Evolutionary conservation across 1,284 basidiomycete species (phyloP).

Genomic region (Papiliotrema fonsecae): DNA sequence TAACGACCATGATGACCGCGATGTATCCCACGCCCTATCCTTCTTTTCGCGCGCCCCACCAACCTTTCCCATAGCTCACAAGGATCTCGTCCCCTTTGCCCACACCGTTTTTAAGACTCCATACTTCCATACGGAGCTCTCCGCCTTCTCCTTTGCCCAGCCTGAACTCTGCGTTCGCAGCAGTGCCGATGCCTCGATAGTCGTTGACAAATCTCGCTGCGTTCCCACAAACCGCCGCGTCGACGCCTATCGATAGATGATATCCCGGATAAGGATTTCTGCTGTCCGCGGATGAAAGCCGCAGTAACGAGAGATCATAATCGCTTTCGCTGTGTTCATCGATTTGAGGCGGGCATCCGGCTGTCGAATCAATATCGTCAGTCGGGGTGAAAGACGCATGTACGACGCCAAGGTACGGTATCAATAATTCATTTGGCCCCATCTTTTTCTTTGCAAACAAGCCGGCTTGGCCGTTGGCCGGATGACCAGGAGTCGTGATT

Average conservation of each 20-base stretch:
- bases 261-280: slow-evolving; percentile 25
- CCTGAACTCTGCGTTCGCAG: slow-evolving; percentile 67
- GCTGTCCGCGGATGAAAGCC: slow-evolving; percentile 39
- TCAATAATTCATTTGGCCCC: slow-evolving; percentile 59
- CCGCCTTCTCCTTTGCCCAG: slow-evolving; percentile 58
- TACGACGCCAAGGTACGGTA: slow-evolving; percentile 79
- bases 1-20: background rate
- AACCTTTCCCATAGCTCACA: slow-evolving; percentile 89
- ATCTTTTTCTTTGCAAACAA: slow-evolving; percentile 74
- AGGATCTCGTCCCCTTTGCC: slow-evolving; percentile 79
- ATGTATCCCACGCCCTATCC: background rate
- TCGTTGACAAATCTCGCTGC: slow-evolving; percentile 84
- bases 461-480: slow-evolving; percentile 74
- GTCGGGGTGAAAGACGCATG: slow-evolving; percentile 49
- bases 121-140: slow-evolving; percentile 71
- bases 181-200: slow-evolving; percentile 64
- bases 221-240: slow-evolving; percentile 71
- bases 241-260: slow-evolving; percentile 52
- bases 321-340: slow-evolving; percentile 50
- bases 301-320: slow-evolving; percentile 78
- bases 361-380: slow-evolving; percentile 56
- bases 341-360: background rate
- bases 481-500: slow-evolving; percentile 53
- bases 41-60: slow-evolving; percentile 59
- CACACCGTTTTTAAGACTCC: slow-evolving; percentile 58